Percentiles rank a stretch among this genome's conserved stretches.
phyloP scores from a whole-genome alignment of 805 yeast genomes.

The Brettanomyces custersianus region DNA sequence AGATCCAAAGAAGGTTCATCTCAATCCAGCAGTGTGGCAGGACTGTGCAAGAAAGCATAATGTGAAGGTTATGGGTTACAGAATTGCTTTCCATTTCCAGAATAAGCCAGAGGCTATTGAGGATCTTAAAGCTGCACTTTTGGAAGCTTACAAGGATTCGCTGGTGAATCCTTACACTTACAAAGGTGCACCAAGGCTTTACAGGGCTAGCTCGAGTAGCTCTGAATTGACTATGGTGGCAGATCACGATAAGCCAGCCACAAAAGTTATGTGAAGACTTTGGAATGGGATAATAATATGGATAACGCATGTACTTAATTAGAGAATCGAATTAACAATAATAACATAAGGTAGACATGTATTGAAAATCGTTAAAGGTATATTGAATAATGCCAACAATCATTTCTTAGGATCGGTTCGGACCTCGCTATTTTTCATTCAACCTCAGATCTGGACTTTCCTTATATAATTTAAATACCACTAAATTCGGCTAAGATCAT shows the following conservation, averaged over 20 bases:
- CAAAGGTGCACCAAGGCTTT: slow-evolving; percentile 12
- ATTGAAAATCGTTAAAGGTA: no score
- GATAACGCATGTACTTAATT: background rate
- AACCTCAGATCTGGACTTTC: no score
- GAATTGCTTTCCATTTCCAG: slow-evolving; percentile 78
- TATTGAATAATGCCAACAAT: no score
- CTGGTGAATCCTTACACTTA: slow-evolving; percentile 38
- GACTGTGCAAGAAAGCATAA: slow-evolving; percentile 43
- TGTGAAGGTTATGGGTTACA: slow-evolving; percentile 58
- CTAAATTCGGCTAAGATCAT: no score
- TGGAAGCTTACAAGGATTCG: slow-evolving; percentile 49
- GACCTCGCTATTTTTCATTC: no score
- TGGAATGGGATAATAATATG: background rate
- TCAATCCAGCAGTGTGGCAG: slow-evolving; percentile 38
- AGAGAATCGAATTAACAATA: no score
- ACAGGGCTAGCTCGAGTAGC: slow-evolving; percentile 5
- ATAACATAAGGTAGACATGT: no score
- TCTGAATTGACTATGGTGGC: slow-evolving; percentile 1
- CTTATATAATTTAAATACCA: no score
- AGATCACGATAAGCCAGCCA: slow-evolving; percentile 1
- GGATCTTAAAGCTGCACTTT: slow-evolving; percentile 45
- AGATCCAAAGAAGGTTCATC: slow-evolving; percentile 43
- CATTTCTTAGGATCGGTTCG: no score
- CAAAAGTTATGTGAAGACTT: background rate
- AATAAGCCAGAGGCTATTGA: slow-evolving; percentile 46